Evolutionary conservation across 805 yeast species (phyloP).

Genomic region (Candida rishiriensis): DNA sequence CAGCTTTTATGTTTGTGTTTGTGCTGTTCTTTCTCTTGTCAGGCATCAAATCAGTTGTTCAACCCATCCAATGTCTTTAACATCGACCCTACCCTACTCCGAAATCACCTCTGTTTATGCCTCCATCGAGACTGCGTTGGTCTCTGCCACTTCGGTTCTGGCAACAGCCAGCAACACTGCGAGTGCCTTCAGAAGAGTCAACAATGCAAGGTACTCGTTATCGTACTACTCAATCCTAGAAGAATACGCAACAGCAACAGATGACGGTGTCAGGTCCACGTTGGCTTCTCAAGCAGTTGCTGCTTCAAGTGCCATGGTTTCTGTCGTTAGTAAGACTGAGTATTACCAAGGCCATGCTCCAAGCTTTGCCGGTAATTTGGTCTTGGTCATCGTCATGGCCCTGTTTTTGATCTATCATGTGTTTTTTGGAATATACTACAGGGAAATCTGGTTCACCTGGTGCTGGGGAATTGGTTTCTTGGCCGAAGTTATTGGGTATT

Average conservation of each 20-base stretch:
- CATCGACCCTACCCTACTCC: background rate
- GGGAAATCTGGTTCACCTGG: conserved; percentile 58
- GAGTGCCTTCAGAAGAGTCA: conserved; percentile 4
- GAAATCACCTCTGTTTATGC: background rate
- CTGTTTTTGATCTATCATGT: conserved; percentile 38
- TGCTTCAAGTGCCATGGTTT: conserved; percentile 20
- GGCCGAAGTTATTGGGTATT: conserved; percentile 61
- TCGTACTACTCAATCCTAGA: conserved; percentile 20
- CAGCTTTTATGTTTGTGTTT: no score
- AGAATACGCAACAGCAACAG: conserved; percentile 23
- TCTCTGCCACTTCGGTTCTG: background rate
- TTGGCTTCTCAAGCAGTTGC: conserved; percentile 1
- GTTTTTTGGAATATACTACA: conserved; percentile 35
- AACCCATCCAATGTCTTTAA: no score
- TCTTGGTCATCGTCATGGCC: conserved; percentile 49
- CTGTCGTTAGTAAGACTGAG: conserved; percentile 17
- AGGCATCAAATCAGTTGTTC: no score
- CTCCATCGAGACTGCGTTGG: background rate
- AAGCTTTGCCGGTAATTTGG: conserved; percentile 46
- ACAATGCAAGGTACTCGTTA: conserved; percentile 17
- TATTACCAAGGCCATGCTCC: conserved; percentile 41
- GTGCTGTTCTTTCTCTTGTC: no score
- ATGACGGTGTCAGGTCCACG: conserved; percentile 5
- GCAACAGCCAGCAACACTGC: background rate
- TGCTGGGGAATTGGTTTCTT: conserved; percentile 51